These are phyloP conservation scores for Candida albicans DNA, from an alignment of 1,139 yeast species.

Conservation along the genomic window DNA sequence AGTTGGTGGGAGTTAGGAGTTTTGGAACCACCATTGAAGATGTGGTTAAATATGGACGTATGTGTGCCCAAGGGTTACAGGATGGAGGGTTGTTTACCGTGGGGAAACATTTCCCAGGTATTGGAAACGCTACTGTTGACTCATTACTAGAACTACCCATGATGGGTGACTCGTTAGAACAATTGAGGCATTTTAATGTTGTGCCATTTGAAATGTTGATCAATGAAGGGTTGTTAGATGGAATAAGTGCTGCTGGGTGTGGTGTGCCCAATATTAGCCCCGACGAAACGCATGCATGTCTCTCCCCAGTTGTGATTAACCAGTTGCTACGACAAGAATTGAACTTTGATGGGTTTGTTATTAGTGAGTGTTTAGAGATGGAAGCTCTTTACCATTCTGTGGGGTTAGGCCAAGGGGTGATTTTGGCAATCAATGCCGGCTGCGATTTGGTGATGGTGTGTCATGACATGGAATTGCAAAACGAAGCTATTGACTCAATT, in stretches of 20 bases:
- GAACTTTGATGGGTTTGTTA: slow-evolving; percentile 59
- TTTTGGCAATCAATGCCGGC: slow-evolving; percentile 61
- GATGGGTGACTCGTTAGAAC: slow-evolving; percentile 57
- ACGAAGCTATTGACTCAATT: slow-evolving; percentile 58
- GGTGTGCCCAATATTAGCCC: slow-evolving; percentile 66
- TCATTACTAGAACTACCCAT: slow-evolving; percentile 58
- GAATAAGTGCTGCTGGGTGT: slow-evolving; percentile 65
- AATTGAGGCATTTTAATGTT: slow-evolving; percentile 50
- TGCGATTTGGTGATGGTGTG: slow-evolving; percentile 69
- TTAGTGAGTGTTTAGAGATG: slow-evolving; percentile 66
- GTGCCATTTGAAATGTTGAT: slow-evolving; percentile 56
- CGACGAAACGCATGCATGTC: slow-evolving; percentile 64
- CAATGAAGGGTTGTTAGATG: slow-evolving; percentile 51
- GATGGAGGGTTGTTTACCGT: slow-evolving; percentile 58
- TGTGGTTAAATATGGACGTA: slow-evolving; percentile 55
- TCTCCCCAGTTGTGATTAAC: slow-evolving; percentile 57
- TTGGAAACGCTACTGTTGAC: slow-evolving; percentile 63
- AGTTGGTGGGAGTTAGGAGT: slow-evolving; percentile 61
- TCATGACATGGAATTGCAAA: slow-evolving; percentile 55
- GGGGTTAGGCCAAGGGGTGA: slow-evolving; percentile 68
- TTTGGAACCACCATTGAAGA: slow-evolving; percentile 64
- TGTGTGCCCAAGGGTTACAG: slow-evolving; percentile 55
- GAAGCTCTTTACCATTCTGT: slow-evolving; percentile 62
- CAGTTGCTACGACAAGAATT: slow-evolving; percentile 54
- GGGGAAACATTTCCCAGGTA: slow-evolving; percentile 70